These are phyloP conservation scores for Macrophomina phaseolina DNA, from an alignment of 2,329 filamentous ascomycete species.

Conservation along the genomic window DNA sequence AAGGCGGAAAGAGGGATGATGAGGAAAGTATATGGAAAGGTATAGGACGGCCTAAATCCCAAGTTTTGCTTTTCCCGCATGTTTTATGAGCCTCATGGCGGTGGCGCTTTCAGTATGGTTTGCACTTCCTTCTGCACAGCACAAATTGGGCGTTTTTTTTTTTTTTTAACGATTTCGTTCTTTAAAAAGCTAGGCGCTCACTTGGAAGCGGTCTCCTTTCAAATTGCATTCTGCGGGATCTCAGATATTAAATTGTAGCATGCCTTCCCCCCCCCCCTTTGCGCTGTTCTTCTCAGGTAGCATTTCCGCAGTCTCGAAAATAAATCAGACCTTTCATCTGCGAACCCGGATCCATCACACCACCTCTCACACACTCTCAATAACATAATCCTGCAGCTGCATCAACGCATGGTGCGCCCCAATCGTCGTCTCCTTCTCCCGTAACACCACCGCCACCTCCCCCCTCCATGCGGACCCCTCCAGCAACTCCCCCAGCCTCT, in stretches of 20 bases:
- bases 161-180: background rate
- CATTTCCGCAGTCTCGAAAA: background rate
- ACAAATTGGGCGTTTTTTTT: background rate
- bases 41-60: background rate
- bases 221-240: background rate
- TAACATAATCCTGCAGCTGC: conserved; percentile 20
- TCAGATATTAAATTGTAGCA: background rate
- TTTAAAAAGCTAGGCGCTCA: background rate
- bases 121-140: background rate
- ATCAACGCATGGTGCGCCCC: conserved; percentile 19
- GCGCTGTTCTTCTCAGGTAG: background rate
- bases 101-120: background rate
- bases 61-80: background rate
- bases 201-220: background rate
- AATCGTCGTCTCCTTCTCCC: conserved; percentile 4
- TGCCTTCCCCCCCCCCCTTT: background rate
- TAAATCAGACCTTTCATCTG: background rate
- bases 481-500: conserved; percentile 36
- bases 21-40: background rate
- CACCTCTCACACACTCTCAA: background rate
- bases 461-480: conserved; percentile 33
- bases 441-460: conserved; percentile 34
- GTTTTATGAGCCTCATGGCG: background rate
- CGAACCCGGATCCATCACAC: background rate
- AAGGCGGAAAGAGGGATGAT: background rate